Conservation (phyloP, 2,329 filamentous ascomycete genomes). For the Hypomyces rosellus region DNA sequence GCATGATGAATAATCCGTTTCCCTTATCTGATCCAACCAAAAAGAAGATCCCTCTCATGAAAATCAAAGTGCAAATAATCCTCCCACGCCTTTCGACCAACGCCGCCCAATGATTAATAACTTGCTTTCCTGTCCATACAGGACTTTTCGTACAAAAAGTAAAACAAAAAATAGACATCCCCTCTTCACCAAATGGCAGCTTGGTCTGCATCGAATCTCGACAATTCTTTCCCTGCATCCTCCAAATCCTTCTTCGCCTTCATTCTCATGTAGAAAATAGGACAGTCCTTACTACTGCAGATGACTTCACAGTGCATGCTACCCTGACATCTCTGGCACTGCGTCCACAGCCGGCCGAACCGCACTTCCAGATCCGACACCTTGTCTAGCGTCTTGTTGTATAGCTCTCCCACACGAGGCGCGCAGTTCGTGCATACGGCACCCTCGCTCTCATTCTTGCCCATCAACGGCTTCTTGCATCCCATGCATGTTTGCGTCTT, state of each 20-base stretch:
- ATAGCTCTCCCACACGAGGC: conserved; percentile 82
- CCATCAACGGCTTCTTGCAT: conserved; percentile 90
- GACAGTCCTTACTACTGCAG: conserved; percentile 91
- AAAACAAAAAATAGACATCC: background rate
- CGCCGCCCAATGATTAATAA: conserved; percentile 5
- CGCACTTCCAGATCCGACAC: conserved; percentile 88
- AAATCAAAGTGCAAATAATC: conserved; percentile 12
- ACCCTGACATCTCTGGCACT: conserved; percentile 95
- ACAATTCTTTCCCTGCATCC: conserved; percentile 84
- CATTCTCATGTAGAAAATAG: conserved; percentile 99
- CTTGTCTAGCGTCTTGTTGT: conserved; percentile 82
- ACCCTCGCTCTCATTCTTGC: conserved; percentile 71
- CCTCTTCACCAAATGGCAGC: conserved; percentile 52
- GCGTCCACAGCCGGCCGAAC: conserved; percentile 92
- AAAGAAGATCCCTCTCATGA: background rate
- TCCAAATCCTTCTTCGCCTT: conserved; percentile 99
- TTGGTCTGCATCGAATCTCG: conserved; percentile 80
- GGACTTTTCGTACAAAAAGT: background rate
- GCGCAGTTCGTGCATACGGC: conserved; percentile 86
- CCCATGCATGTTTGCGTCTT: conserved; percentile 98
- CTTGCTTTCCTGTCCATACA: no score
- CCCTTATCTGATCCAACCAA: background rate
- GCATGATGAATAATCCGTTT: background rate
- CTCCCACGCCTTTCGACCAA: conserved; percentile 1
- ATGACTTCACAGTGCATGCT: conserved; percentile 99